These are phyloP conservation scores for Clitocybe nebularis DNA, from an alignment of 1,284 basidiomycete genomes.

Conservation along the genomic window DNA sequence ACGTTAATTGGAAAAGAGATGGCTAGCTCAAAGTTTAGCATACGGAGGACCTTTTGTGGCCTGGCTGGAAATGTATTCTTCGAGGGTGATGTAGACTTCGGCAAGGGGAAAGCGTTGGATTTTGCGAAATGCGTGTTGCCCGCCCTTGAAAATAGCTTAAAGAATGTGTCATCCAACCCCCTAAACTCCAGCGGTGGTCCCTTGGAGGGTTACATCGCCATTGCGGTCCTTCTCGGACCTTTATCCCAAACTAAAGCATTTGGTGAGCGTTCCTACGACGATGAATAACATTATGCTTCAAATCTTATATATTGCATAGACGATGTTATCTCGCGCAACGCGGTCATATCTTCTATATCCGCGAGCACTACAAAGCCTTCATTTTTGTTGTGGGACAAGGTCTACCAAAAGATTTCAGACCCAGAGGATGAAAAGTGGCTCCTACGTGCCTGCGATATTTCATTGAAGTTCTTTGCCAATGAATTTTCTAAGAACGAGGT, in stretches of 20 bases:
- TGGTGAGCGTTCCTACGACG: slow-evolving; percentile 36
- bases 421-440: slow-evolving; percentile 77
- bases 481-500: slow-evolving; percentile 55
- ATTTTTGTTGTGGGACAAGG: slow-evolving; percentile 85
- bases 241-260: slow-evolving; percentile 47
- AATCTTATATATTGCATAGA: slow-evolving; percentile 20
- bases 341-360: slow-evolving; percentile 41
- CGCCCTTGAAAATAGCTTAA: slow-evolving; percentile 68
- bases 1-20: slow-evolving; percentile 67
- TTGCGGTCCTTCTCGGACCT: slow-evolving; percentile 67
- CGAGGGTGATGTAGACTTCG: slow-evolving; percentile 32
- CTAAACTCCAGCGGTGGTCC: slow-evolving; percentile 59
- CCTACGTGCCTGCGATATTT: slow-evolving; percentile 59
- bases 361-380: slow-evolving; percentile 64
- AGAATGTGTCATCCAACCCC: slow-evolving; percentile 58
- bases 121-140: slow-evolving; percentile 57
- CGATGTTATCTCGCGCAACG: slow-evolving; percentile 29
- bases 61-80: slow-evolving; percentile 47
- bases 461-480: slow-evolving; percentile 45
- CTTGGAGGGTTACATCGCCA: slow-evolving; percentile 80
- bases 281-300: too few species aligned
- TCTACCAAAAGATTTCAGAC: slow-evolving; percentile 70
- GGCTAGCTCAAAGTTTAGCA: slow-evolving; percentile 49
- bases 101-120: slow-evolving; percentile 32
- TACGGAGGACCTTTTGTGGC: slow-evolving; percentile 49